Conservation (phyloP, 1,284 basidiomycete species). For the Sutorius eximius region DNA sequence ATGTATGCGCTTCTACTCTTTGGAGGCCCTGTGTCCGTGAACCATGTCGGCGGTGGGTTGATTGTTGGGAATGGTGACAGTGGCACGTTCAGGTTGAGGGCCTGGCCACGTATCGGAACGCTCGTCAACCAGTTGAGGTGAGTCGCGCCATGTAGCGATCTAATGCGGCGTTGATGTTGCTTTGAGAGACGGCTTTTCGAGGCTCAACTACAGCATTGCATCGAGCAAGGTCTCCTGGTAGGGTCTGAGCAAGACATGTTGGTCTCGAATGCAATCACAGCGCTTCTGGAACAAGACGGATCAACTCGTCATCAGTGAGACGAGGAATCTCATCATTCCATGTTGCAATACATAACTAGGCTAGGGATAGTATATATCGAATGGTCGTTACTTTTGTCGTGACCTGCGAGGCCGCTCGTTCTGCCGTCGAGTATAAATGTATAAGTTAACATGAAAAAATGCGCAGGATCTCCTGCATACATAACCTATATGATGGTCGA, state of each 20-base stretch:
- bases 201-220: constrained; percentile 59
- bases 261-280: constrained; percentile 69
- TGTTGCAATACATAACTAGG: constrained; percentile 17
- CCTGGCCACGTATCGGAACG: constrained; percentile 87
- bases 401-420: background rate
- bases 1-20: constrained; percentile 84
- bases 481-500: background rate
- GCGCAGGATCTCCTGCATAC: background rate
- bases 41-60: constrained; percentile 77
- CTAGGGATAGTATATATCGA: constrained; percentile 8
- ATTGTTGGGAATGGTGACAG: constrained; percentile 56
- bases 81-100: constrained; percentile 64
- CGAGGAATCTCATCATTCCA: background rate
- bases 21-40: constrained; percentile 77
- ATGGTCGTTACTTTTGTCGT: background rate
- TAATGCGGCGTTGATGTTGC: background rate
- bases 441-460: constrained; percentile 17
- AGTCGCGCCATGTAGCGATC: background rate
- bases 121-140: constrained; percentile 88
- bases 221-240: constrained; percentile 54
- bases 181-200: constrained; percentile 62
- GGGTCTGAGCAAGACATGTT: constrained; percentile 52
- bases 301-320: constrained; percentile 20
- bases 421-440: background rate
- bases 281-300: constrained; percentile 65